phyloP scores from a whole-genome alignment of 805 yeast species.

The Wickerhamomyces chambardii region DNA sequence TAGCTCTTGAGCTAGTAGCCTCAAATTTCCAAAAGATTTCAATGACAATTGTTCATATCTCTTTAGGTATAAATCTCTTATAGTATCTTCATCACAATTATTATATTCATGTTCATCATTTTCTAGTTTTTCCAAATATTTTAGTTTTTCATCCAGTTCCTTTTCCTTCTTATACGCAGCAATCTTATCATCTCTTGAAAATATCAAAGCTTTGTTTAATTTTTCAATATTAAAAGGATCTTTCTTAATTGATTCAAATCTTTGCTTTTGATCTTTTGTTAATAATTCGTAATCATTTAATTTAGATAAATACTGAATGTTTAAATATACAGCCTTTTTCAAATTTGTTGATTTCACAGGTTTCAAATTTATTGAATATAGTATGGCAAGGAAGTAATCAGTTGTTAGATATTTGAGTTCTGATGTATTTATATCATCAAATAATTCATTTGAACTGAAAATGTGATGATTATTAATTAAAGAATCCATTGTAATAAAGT shows the following conservation, averaged over 20 bases:
- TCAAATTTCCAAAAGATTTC: slow-evolving; percentile 46
- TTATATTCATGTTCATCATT: slow-evolving; percentile 21
- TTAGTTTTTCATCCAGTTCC: slow-evolving; percentile 35
- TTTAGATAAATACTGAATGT: slow-evolving; percentile 35
- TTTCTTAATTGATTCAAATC: slow-evolving; percentile 23
- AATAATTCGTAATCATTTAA: slow-evolving; percentile 37
- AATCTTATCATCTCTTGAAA: slow-evolving; percentile 63
- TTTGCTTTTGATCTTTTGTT: slow-evolving; percentile 24
- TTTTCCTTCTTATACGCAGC: slow-evolving; percentile 55
- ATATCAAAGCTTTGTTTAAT: slow-evolving; percentile 26
- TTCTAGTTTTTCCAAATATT: slow-evolving; percentile 26
- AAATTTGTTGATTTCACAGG: slow-evolving; percentile 24
- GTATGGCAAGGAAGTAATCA: slow-evolving; percentile 48
- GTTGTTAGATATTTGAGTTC: slow-evolving; percentile 52
- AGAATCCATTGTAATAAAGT: slow-evolving; percentile 33
- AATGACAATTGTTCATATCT: slow-evolving; percentile 45
- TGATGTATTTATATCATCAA: slow-evolving; percentile 60
- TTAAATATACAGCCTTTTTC: slow-evolving; percentile 32
- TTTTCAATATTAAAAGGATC: slow-evolving; percentile 24
- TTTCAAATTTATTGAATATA: slow-evolving; percentile 15
- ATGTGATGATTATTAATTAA: slow-evolving; percentile 40
- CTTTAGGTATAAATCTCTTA: slow-evolving; percentile 46
- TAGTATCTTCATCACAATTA: slow-evolving; percentile 53
- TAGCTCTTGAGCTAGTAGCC: slow-evolving; percentile 53
- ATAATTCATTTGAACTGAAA: slow-evolving; percentile 63